These are phyloP conservation scores for Lepidium didymum DNA, from an alignment of 345 rosid genomes.

Conservation along the genomic window DNA sequence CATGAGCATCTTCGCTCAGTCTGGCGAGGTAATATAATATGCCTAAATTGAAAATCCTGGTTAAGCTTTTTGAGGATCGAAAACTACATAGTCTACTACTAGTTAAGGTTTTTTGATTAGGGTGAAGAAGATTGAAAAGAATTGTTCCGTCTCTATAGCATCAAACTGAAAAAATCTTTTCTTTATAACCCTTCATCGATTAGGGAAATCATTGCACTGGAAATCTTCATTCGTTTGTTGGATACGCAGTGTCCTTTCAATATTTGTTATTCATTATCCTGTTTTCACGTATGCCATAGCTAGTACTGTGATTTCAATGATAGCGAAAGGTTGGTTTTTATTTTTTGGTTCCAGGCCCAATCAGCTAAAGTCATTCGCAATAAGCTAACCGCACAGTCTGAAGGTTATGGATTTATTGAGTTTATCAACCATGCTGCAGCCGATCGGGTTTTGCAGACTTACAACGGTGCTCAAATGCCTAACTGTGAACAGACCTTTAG, in stretches of 20 bases:
- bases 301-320: background rate
- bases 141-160: background rate
- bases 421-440: slow-evolving; percentile 63
- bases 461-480: slow-evolving; percentile 74
- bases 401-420: slow-evolving; percentile 92
- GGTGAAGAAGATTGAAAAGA: too few species aligned
- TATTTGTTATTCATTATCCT: background rate
- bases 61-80: background rate
- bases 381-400: slow-evolving; percentile 53
- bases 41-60: background rate
- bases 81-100: background rate
- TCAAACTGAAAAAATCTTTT: background rate
- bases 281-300: background rate
- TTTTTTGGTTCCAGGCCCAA: slow-evolving; percentile 31
- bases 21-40: slow-evolving; percentile 56
- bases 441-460: slow-evolving; percentile 70
- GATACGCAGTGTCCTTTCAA: background rate
- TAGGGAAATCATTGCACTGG: background rate
- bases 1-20: slow-evolving; percentile 39
- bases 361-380: slow-evolving; percentile 84
- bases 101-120: too few species aligned
- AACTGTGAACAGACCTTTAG: slow-evolving; percentile 62
- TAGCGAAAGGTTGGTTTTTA: background rate
- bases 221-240: background rate
- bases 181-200: background rate